phyloP scores from a whole-genome alignment of 192 early-diverging fungal species.

The Coemansia sp. region DNA sequence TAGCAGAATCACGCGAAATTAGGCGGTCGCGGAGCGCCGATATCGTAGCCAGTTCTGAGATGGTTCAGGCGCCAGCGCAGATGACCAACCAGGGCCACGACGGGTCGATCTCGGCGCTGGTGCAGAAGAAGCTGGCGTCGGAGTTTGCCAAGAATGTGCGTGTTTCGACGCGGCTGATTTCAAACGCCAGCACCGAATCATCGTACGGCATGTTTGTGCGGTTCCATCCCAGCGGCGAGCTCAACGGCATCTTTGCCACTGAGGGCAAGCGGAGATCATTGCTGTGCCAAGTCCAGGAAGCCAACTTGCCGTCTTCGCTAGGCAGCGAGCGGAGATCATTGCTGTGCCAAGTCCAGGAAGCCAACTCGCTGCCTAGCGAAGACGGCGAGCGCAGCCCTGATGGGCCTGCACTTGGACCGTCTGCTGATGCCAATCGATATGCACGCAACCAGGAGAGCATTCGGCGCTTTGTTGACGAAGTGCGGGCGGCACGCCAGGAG shows the following conservation, averaged over 20 bases:
- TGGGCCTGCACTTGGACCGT: neutral
- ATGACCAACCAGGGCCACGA: slow-evolving; percentile 47
- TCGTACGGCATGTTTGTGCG: slow-evolving; percentile 54
- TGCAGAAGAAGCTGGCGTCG: slow-evolving; percentile 40
- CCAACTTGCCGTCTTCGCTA: no score
- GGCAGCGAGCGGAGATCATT: neutral
- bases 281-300: neutral
- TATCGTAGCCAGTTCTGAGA: neutral
- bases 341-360: neutral
- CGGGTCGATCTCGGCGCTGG: slow-evolving; percentile 38
- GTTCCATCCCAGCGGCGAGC: slow-evolving; percentile 52
- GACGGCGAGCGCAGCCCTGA: neutral
- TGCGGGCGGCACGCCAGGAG: slow-evolving; percentile 30
- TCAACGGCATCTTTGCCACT: slow-evolving; percentile 31
- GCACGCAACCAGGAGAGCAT: slow-evolving; percentile 41
- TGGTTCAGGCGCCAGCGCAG: neutral
- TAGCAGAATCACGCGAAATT: neutral
- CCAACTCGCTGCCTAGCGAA: neutral
- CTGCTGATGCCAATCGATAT: slow-evolving; percentile 12
- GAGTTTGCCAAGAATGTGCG: slow-evolving; percentile 32
- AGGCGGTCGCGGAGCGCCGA: neutral
- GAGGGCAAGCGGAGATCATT: neutral
- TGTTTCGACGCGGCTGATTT: slow-evolving; percentile 39
- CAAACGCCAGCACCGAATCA: slow-evolving; percentile 31
- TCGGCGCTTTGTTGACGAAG: slow-evolving; percentile 36